Conservation (phyloP, 768 basidiomycete species). For the Suillus bovinus region DNA sequence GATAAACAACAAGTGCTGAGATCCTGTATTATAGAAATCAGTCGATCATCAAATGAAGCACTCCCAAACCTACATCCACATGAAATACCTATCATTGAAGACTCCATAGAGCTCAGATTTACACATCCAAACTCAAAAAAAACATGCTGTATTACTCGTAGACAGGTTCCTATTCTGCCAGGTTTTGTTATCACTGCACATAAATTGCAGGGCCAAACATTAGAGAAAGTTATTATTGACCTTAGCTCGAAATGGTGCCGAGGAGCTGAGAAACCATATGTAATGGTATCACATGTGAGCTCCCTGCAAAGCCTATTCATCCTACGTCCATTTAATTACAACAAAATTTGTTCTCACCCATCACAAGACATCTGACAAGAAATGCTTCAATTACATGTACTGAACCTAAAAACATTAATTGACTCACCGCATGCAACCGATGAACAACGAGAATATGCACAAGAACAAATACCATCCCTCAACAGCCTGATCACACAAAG, state of each 20-base stretch:
- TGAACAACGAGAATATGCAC: neutral
- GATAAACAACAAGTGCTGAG: slow-evolving; percentile 19
- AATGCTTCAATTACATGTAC: neutral
- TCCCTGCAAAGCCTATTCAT: slow-evolving; percentile 33
- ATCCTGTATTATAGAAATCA: slow-evolving; percentile 28
- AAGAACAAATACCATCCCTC: neutral
- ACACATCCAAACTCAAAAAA: slow-evolving; percentile 21
- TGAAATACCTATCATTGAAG: slow-evolving; percentile 13
- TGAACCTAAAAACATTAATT: neutral
- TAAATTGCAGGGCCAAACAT: neutral
- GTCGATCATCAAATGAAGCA: slow-evolving; percentile 4
- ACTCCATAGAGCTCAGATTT: slow-evolving; percentile 23
- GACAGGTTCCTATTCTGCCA: slow-evolving; percentile 38
- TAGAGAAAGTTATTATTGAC: neutral
- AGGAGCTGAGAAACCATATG: slow-evolving; percentile 39
- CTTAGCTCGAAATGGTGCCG: neutral
- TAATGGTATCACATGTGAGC: slow-evolving; percentile 40
- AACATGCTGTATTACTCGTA: slow-evolving; percentile 23
- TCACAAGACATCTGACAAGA: neutral
- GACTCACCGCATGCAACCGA: neutral
- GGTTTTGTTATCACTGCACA: slow-evolving; percentile 13
- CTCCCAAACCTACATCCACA: slow-evolving; percentile 15
- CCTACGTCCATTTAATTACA: slow-evolving; percentile 25
- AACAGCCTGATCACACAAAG: neutral
- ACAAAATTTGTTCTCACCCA: slow-evolving; percentile 11